Evolutionary conservation across 1,284 basidiomycete species (phyloP).

Genomic region (Trichosporon ovoides): DNA sequence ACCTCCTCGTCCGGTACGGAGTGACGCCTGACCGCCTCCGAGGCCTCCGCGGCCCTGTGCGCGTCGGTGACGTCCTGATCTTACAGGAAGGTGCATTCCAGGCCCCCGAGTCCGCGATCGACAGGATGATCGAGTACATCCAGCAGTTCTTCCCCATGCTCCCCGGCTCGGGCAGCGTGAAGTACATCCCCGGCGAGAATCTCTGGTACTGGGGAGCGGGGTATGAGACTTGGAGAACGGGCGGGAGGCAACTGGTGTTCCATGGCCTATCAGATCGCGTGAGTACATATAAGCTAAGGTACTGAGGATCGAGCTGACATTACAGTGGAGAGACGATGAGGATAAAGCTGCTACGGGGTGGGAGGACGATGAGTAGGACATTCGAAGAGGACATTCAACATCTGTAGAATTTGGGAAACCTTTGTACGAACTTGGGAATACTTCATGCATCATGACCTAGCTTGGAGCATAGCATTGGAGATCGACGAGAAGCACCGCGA

Average conservation of each 20-base stretch:
- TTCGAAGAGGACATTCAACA: neutral
- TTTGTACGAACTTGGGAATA: neutral
- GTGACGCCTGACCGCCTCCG: constrained; percentile 29
- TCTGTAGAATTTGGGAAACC: neutral
- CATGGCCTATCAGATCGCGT: constrained; percentile 8
- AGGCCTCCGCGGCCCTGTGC: constrained; percentile 21
- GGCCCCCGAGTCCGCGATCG: constrained; percentile 13
- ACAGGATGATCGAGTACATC: constrained; percentile 10
- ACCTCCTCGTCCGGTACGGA: constrained; percentile 35
- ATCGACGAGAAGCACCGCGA: too few species aligned
- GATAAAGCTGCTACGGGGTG: constrained; percentile 5
- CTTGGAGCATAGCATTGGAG: too few species aligned
- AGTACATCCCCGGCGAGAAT: constrained; percentile 7
- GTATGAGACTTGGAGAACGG: constrained; percentile 10
- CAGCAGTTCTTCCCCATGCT: constrained; percentile 17
- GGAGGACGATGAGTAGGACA: neutral
- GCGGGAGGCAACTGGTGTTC: constrained; percentile 13
- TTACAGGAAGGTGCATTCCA: constrained; percentile 16
- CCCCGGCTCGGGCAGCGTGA: constrained; percentile 14
- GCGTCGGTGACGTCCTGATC: constrained; percentile 39
- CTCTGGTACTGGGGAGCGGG: constrained; percentile 23
- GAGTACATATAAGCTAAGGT: neutral
- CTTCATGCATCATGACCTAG: neutral
- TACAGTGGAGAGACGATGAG: constrained; percentile 9
- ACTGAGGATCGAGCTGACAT: neutral